These are phyloP conservation scores for Sisymbrium irio DNA, from an alignment of 345 rosid genomes.

Conservation along the genomic window DNA sequence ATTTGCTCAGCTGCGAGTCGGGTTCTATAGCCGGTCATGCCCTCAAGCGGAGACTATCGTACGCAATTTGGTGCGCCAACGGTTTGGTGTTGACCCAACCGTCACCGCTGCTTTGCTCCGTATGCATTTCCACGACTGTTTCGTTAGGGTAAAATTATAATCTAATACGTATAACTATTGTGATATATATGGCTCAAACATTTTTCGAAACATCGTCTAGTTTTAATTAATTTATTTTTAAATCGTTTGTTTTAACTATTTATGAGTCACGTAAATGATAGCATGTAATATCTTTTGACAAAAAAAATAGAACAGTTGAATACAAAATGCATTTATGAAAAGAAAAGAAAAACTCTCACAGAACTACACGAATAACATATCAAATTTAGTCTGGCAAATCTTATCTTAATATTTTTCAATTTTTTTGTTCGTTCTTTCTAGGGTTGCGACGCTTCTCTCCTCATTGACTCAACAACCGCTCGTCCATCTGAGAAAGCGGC, in stretches of 20 bases:
- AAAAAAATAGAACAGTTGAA: neutral
- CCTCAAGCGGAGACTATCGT: conserved; percentile 66
- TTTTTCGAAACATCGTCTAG: too few relatives aligned
- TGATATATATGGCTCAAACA: neutral
- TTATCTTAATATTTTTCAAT: too few relatives aligned
- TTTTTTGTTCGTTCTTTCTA: neutral
- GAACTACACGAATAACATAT: neutral
- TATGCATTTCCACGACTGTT: conserved; percentile 88
- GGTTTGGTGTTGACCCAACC: conserved; percentile 42
- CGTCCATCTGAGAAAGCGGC: conserved; percentile 56
- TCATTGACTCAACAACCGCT: conserved; percentile 48
- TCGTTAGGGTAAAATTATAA: conserved; percentile 51
- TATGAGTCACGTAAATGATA: neutral
- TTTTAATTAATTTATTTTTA: too few relatives aligned
- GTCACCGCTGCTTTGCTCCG: conserved; percentile 72
- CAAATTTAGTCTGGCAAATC: neutral
- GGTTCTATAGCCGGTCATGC: conserved; percentile 56
- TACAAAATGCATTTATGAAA: neutral
- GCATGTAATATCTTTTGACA: too few relatives aligned
- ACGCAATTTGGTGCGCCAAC: conserved; percentile 34
- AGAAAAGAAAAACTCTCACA: neutral
- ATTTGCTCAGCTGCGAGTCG: conserved; percentile 47
- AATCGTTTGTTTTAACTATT: neutral
- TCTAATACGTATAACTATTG: neutral
- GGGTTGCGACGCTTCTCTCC: conserved; percentile 87